Evolutionary conservation across 225 moss, liverwort and hornwort genomes (phyloP).

Genomic region (Antitrichia curtipendula): DNA sequence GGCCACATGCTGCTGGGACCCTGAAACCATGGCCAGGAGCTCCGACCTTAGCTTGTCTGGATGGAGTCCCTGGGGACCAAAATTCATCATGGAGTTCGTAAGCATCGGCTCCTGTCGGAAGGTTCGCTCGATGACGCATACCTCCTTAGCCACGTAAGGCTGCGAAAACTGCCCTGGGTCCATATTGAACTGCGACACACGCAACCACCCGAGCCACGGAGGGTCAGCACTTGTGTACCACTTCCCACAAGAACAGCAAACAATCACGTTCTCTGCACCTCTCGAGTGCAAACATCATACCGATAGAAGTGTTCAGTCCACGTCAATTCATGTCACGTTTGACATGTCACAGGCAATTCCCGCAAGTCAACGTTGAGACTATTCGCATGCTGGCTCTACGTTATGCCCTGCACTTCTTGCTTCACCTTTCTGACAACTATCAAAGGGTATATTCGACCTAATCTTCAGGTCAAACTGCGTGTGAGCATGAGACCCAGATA

Average conservation of each 20-base stretch:
- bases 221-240: not conserved
- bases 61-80: conserved; percentile 44
- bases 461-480: not conserved
- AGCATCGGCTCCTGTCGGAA: conserved; percentile 73
- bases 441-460: not conserved
- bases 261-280: not conserved
- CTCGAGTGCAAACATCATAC: not conserved
- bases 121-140: conserved; percentile 86
- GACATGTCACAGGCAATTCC: not conserved
- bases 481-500: not conserved
- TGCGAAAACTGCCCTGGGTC: conserved; percentile 55
- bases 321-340: not conserved
- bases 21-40: conserved; percentile 65
- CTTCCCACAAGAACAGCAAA: not conserved
- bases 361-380: not conserved
- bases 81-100: conserved; percentile 42
- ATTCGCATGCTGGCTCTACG: not conserved
- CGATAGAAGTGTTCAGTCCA: not conserved
- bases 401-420: not conserved
- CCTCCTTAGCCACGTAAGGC: conserved; percentile 78
- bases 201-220: not conserved
- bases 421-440: not conserved
- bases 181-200: conserved; percentile 59
- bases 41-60: conserved; percentile 62
- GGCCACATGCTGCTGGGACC: conserved; percentile 44